Conservation (phyloP, 2,329 filamentous ascomycete genomes). For the Fusarium sarcochroum region DNA sequence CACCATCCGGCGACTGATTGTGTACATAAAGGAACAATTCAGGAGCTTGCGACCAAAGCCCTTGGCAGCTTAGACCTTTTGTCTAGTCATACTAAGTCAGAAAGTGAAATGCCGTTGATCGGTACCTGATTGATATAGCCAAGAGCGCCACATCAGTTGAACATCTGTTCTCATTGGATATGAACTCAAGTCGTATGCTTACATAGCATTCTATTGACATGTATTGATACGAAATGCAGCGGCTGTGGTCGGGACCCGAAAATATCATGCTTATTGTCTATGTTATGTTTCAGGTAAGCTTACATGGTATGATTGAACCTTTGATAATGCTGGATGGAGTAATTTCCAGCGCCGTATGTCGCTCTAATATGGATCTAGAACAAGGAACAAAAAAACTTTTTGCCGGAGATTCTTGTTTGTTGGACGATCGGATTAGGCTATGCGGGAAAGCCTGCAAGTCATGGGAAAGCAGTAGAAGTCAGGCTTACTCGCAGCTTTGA, state of each 20-base stretch:
- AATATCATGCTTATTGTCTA: not conserved
- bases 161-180: not conserved
- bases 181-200: not conserved
- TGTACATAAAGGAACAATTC: too few relatives aligned
- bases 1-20: too few relatives aligned
- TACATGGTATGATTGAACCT: not conserved
- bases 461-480: not conserved
- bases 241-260: too few relatives aligned
- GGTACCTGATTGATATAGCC: too few relatives aligned
- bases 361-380: not conserved
- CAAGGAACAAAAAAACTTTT: not conserved
- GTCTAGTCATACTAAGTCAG: too few relatives aligned
- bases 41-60: too few relatives aligned
- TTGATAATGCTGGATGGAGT: too few relatives aligned
- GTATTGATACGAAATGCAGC: not conserved
- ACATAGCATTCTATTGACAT: not conserved
- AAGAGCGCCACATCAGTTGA: not conserved
- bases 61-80: too few relatives aligned
- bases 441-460: not conserved
- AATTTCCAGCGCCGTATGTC: not conserved
- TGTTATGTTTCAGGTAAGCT: constrained; percentile 2
- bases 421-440: not conserved
- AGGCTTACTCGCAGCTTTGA: not conserved
- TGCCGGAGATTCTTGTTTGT: too few relatives aligned
- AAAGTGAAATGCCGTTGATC: too few relatives aligned